Conservation (phyloP, 805 yeast species). For the Candida pini region DNA sequence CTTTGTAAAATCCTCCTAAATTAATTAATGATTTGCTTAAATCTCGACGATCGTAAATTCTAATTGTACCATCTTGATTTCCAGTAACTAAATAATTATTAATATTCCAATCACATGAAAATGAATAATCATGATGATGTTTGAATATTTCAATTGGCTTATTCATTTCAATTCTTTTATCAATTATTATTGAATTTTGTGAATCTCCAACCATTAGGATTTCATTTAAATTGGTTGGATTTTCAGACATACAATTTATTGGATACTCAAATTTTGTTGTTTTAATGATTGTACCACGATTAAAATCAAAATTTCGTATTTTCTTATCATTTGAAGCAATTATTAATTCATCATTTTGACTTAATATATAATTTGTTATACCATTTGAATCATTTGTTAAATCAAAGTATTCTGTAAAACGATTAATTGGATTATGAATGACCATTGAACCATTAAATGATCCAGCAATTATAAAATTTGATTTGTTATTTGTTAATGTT, state of each 20-base stretch:
- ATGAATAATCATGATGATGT: conserved; percentile 53
- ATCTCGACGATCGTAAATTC: conserved; percentile 46
- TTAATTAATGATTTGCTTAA: conserved; percentile 10
- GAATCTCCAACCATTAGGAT: conserved; percentile 48
- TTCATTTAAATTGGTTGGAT: conserved; percentile 33
- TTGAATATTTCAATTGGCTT: conserved; percentile 10
- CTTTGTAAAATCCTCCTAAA: conserved; percentile 22
- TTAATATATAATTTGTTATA: conserved; percentile 44
- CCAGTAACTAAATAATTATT: conserved; percentile 44
- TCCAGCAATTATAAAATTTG: conserved; percentile 42
- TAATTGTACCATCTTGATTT: conserved; percentile 53
- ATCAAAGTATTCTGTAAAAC: conserved; percentile 29
- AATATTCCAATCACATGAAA: conserved; percentile 56
- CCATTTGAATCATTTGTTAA: conserved; percentile 42
- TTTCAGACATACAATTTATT: conserved; percentile 41
- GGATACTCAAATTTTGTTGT: conserved; percentile 37
- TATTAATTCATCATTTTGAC: conserved; percentile 29
- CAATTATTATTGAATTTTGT: conserved; percentile 37
- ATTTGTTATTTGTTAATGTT: conserved; percentile 40
- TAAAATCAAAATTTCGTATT: conserved; percentile 37
- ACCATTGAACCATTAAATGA: conserved; percentile 49
- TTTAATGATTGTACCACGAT: conserved; percentile 12
- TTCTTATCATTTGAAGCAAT: conserved; percentile 47
- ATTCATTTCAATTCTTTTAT: conserved; percentile 27
- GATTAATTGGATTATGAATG: conserved; percentile 30